phyloP scores from a whole-genome alignment of 2,329 filamentous ascomycete genomes.

The Aphanocladium album region DNA sequence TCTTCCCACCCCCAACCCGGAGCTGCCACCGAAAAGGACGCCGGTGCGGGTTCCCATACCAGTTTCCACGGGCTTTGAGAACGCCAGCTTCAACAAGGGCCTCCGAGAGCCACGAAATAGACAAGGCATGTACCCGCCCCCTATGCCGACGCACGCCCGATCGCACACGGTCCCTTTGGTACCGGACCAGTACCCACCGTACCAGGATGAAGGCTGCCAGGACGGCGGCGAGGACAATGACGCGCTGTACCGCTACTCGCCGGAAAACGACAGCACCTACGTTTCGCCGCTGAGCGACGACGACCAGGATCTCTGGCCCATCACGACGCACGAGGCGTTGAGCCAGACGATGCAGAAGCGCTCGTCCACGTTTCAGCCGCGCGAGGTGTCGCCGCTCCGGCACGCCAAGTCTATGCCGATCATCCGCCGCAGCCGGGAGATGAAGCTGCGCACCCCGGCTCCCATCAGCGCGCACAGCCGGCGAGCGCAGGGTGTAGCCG shows the following conservation, averaged over 20 bases:
- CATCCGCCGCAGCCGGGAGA: not conserved
- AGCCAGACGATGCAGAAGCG: not conserved
- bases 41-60: not conserved
- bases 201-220: not conserved
- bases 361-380: not conserved
- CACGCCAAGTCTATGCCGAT: not conserved
- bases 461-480: not conserved
- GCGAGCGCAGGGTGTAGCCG: not conserved
- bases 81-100: not conserved
- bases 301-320: not conserved
- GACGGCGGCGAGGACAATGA: not conserved
- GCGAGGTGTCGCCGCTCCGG: slow-evolving; percentile 2
- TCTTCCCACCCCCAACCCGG: not conserved
- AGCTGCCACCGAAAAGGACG: not conserved
- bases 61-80: not conserved
- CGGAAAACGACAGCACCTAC: not conserved
- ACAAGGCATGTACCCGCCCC: not conserved
- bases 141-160: not conserved
- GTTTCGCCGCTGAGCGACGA: slow-evolving; percentile 9
- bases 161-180: not conserved
- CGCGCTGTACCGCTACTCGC: not conserved
- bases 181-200: not conserved
- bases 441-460: not conserved
- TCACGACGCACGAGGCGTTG: not conserved
- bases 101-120: not conserved